Percentiles rank a stretch among this genome's conserved stretches.
These are phyloP conservation scores for Rhodotorula paludigena DNA, from an alignment of 768 basidiomycete genomes.

Conservation along the genomic window DNA sequence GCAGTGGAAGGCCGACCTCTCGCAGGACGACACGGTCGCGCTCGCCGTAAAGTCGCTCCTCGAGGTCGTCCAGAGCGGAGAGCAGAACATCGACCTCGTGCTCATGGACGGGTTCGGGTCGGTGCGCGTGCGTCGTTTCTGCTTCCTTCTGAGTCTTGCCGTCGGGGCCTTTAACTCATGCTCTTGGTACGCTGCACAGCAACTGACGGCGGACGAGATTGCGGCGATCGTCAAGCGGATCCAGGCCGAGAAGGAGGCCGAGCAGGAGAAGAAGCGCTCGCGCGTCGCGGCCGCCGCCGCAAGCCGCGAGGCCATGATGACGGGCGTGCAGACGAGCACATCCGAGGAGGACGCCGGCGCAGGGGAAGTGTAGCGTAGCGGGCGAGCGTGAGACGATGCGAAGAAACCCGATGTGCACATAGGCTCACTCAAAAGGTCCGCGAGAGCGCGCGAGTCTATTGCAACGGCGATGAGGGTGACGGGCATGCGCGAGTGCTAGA, in stretches of 20 bases:
- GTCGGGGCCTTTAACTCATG: neutral
- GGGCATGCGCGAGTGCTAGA: too few species aligned
- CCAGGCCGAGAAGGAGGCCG: constrained; percentile 93
- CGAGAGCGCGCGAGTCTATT: too few species aligned
- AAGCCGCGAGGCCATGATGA: constrained; percentile 75
- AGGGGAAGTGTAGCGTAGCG: constrained; percentile 3
- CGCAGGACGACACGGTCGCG: constrained; percentile 84
- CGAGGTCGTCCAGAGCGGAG: constrained; percentile 99
- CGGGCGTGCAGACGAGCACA: constrained; percentile 4
- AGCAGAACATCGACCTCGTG: constrained; percentile 98
- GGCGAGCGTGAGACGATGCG: too few species aligned
- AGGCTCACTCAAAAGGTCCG: too few species aligned
- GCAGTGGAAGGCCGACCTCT: constrained; percentile 87
- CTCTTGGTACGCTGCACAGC: constrained; percentile 53
- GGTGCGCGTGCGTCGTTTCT: constrained; percentile 62
- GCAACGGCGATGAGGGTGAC: too few species aligned
- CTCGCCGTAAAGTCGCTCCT: constrained; percentile 89
- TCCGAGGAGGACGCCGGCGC: constrained; percentile 33
- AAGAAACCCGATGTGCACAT: too few species aligned
- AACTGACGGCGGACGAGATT: constrained; percentile 77
- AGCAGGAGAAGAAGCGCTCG: constrained; percentile 90
- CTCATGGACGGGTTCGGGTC: constrained; percentile 95
- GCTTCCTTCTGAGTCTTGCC: constrained; percentile 1
- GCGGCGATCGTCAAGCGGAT: constrained; percentile 87
- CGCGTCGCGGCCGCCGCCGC: constrained; percentile 86